phyloP scores from a whole-genome alignment of 2,329 filamentous ascomycete genomes.

The Colletotrichum magnum region DNA sequence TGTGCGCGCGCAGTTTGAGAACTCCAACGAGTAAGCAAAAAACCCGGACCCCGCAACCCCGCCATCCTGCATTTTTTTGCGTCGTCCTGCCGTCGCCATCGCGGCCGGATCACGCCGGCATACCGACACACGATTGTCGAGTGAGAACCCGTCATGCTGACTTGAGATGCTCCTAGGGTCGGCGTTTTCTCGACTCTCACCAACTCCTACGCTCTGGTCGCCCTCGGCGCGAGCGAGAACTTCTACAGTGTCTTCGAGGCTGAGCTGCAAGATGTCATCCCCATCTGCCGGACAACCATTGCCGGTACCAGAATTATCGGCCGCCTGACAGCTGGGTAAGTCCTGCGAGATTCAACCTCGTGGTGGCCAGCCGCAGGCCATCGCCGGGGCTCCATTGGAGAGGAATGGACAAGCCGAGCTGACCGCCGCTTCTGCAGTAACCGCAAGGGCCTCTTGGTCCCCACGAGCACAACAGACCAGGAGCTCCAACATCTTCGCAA shows the following conservation, averaged over 20 bases:
- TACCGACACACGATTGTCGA: neutral
- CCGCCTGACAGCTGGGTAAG: conserved; percentile 90
- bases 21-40: conserved; percentile 84
- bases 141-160: conserved; percentile 42
- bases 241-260: conserved; percentile 99
- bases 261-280: conserved; percentile 96
- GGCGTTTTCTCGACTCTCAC: conserved; percentile 97
- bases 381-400: neutral
- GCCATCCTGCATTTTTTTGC: conserved; percentile 33
- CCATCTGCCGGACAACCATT: conserved; percentile 96
- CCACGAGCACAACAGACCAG: conserved; percentile 96
- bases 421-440: conserved; percentile 69
- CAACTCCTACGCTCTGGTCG: conserved; percentile 96
- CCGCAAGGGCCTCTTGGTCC: conserved; percentile 95
- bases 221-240: conserved; percentile 96
- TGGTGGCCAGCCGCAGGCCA: neutral
- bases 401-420: conserved; percentile 22
- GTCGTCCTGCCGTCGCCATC: neutral
- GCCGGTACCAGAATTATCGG: conserved; percentile 97
- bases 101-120: neutral
- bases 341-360: neutral
- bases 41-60: conserved; percentile 46
- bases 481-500: conserved; percentile 98
- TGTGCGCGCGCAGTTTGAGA: conserved; percentile 84
- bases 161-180: conserved; percentile 71